Percentiles rank a stretch among this genome's conserved stretches.
Conservation (phyloP, 83 land plant genomes). For the Isoetes engelmannii region DNA sequence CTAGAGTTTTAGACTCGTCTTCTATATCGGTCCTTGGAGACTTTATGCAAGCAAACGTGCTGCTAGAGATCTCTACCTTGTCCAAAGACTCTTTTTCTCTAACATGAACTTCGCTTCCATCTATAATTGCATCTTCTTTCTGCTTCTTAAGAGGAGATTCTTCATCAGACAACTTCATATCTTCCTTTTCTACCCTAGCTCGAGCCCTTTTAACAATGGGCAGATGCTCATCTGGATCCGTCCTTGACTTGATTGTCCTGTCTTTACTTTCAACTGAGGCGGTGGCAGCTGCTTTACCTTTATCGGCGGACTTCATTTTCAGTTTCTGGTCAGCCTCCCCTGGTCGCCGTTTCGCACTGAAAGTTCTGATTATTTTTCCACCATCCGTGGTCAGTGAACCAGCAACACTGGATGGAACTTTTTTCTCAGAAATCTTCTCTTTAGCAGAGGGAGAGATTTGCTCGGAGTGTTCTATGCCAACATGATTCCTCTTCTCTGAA, state of each 20-base stretch:
- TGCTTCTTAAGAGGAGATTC: neutral
- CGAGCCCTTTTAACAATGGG: slow-evolving; percentile 25
- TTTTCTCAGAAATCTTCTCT: too few species aligned
- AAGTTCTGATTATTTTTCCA: too few species aligned
- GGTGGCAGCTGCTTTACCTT: too few species aligned
- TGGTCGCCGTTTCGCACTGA: too few species aligned
- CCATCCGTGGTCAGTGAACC: too few species aligned
- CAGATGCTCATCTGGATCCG: slow-evolving; percentile 23
- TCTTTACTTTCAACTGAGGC: too few species aligned
- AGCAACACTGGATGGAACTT: too few species aligned
- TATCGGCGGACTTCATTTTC: too few species aligned
- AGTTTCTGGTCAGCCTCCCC: too few species aligned
- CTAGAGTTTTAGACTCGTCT: slow-evolving; percentile 8
- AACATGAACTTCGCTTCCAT: neutral
- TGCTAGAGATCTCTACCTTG: neutral
- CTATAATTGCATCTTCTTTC: slow-evolving; percentile 10
- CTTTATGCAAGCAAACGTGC: neutral
- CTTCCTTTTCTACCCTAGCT: slow-evolving; percentile 8
- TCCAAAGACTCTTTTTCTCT: slow-evolving; percentile 1
- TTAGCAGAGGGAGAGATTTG: too few species aligned
- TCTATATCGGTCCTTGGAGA: neutral
- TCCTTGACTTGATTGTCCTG: neutral
- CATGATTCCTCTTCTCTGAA: too few species aligned
- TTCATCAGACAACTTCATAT: neutral
- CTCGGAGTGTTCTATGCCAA: too few species aligned